A percentile compares a stretch with the other conserved stretches of the same genome.
Conservation (phyloP, 345 rosid genomes). For the Acer campestre region DNA sequence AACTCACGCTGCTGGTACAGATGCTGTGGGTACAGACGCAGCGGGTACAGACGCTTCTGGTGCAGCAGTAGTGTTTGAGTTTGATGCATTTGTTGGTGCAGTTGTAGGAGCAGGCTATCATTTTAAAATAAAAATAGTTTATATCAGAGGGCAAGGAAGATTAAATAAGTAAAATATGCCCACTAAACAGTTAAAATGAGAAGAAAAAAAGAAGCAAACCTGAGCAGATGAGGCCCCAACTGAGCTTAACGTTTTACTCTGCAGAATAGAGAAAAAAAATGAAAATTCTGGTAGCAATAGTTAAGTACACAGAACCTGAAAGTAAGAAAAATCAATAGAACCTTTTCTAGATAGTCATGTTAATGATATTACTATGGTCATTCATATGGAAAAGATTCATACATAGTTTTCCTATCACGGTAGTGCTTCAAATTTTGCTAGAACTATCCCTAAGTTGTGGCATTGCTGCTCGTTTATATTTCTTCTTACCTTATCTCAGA, state of each 20-base stretch:
- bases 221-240: conserved; percentile 60
- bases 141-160: background rate
- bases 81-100: conserved; percentile 43
- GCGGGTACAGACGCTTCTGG: conserved; percentile 50
- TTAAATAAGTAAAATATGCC: background rate
- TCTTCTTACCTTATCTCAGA: background rate
- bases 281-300: background rate
- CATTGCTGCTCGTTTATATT: background rate
- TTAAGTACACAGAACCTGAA: background rate
- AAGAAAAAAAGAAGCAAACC: conserved; percentile 32
- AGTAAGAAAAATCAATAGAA: background rate
- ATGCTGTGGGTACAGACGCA: conserved; percentile 37
- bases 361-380: background rate
- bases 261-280: conserved; percentile 20
- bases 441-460: background rate
- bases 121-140: conserved; percentile 13
- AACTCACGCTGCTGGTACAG: conserved; percentile 65
- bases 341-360: background rate
- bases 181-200: conserved; percentile 7
- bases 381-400: background rate
- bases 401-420: background rate
- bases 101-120: conserved; percentile 59
- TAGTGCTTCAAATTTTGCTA: background rate
- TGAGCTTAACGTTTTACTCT: conserved; percentile 71
- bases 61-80: conserved; percentile 41